Conservation (phyloP, 768 basidiomycete genomes). For the Trametes villosa region DNA sequence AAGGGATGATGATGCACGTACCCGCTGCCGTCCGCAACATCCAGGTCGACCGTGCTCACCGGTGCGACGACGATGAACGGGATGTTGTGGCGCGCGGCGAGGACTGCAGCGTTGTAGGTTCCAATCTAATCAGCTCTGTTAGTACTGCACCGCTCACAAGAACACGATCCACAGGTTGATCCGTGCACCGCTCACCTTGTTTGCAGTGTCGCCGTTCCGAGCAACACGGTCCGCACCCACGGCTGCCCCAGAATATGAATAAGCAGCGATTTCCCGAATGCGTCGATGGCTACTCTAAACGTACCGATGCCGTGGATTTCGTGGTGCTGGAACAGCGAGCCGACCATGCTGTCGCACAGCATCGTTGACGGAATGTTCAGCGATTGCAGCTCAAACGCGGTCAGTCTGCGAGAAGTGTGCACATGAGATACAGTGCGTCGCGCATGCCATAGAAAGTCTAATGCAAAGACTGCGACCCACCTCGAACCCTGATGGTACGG, state of each 20-base stretch:
- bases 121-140: conserved; percentile 57
- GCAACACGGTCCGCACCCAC: conserved; percentile 92
- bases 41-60: conserved; percentile 88
- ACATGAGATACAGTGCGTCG: background rate
- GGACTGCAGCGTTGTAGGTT: conserved; percentile 94
- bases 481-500: conserved; percentile 94
- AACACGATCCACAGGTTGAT: background rate
- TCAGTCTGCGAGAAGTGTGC: conserved; percentile 59
- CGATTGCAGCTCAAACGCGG: conserved; percentile 86
- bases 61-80: conserved; percentile 95
- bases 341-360: conserved; percentile 98
- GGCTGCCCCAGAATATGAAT: conserved; percentile 42
- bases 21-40: conserved; percentile 70
- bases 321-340: conserved; percentile 89
- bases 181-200: conserved; percentile 60
- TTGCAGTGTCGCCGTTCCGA: conserved; percentile 94
- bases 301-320: conserved; percentile 80
- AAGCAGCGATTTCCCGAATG: background rate
- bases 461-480: conserved; percentile 42
- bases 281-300: conserved; percentile 24
- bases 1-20: conserved; percentile 34
- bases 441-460: background rate
- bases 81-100: conserved; percentile 84
- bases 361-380: conserved; percentile 86
- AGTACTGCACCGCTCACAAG: background rate